Evolutionary conservation across 2,329 filamentous ascomycete genomes (phyloP).

Genomic region (Leptographium galeiforme): DNA sequence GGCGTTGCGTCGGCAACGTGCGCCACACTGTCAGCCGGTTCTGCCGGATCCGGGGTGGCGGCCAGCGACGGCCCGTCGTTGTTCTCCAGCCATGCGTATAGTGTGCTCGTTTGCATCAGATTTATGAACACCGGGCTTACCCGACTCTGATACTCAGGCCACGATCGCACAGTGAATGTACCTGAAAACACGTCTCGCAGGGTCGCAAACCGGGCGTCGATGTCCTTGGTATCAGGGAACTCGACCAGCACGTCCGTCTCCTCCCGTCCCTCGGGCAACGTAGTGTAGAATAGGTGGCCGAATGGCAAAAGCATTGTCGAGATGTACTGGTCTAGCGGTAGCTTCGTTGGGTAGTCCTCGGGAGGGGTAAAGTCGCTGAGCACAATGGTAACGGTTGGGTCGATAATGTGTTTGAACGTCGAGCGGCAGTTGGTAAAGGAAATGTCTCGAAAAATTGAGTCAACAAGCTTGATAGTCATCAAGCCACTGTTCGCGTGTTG

Average conservation of each 20-base stretch:
- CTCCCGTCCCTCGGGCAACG: not conserved
- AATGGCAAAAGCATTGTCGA: not conserved
- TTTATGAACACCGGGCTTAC: too few species aligned
- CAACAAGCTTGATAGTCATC: slow-evolving; percentile 6
- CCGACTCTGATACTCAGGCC: too few species aligned
- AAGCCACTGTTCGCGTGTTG: not conserved
- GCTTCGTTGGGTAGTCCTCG: not conserved
- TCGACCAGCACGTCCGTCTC: not conserved
- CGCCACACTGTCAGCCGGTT: too few species aligned
- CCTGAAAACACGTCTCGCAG: too few species aligned
- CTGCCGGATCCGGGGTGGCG: too few species aligned
- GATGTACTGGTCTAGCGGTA: too few species aligned
- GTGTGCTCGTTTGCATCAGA: too few species aligned
- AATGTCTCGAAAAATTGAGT: slow-evolving; percentile 7
- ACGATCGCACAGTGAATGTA: too few species aligned
- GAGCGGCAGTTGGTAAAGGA: slow-evolving; percentile 10
- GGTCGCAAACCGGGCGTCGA: too few species aligned
- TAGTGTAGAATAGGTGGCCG: slow-evolving; percentile 1
- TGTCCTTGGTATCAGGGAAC: not conserved
- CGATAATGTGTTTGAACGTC: not conserved
- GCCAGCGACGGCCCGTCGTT: too few species aligned
- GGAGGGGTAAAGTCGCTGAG: not conserved
- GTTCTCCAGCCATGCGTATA: too few species aligned
- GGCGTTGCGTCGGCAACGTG: too few species aligned
- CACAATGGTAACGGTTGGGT: slow-evolving; percentile 1